Evolutionary conservation across 768 basidiomycete species (phyloP).

Genomic region (Suillus clintonianus): DNA sequence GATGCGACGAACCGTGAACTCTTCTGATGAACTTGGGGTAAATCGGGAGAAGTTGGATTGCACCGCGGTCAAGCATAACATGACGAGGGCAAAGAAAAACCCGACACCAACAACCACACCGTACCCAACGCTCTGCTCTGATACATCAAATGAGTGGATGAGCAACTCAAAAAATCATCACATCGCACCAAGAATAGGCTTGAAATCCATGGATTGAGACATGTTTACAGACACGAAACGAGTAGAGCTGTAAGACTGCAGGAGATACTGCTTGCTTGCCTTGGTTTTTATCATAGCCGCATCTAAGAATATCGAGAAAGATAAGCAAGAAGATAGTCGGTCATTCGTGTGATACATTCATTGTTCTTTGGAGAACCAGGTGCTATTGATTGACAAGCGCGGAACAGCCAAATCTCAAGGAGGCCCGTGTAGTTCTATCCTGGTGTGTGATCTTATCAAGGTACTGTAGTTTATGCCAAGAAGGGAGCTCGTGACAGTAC

Average conservation of each 20-base stretch:
- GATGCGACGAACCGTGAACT: slow-evolving; percentile 26
- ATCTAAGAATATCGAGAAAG: neutral
- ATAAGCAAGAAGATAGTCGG: neutral
- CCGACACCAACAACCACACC: slow-evolving; percentile 39
- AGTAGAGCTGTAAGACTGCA: too few relatives aligned
- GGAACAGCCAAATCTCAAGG: neutral
- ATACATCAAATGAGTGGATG: neutral
- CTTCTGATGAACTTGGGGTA: slow-evolving; percentile 35
- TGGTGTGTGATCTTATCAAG: neutral
- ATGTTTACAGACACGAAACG: neutral
- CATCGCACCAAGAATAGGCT: slow-evolving; percentile 38
- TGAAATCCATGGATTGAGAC: slow-evolving; percentile 35
- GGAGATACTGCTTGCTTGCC: neutral
- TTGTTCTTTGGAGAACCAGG: neutral
- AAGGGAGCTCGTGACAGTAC: neutral
- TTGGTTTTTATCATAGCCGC: neutral
- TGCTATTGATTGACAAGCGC: neutral
- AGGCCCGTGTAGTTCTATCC: neutral
- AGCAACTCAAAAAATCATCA: neutral
- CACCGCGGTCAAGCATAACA: slow-evolving; percentile 33
- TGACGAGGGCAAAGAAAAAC: slow-evolving; percentile 38
- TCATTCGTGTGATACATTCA: neutral
- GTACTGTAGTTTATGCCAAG: neutral
- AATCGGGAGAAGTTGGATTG: slow-evolving; percentile 37
- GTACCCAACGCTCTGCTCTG: slow-evolving; percentile 35